These are phyloP conservation scores for Aspergillus latus DNA, from an alignment of 2,329 filamentous ascomycete species.

Conservation along the genomic window DNA sequence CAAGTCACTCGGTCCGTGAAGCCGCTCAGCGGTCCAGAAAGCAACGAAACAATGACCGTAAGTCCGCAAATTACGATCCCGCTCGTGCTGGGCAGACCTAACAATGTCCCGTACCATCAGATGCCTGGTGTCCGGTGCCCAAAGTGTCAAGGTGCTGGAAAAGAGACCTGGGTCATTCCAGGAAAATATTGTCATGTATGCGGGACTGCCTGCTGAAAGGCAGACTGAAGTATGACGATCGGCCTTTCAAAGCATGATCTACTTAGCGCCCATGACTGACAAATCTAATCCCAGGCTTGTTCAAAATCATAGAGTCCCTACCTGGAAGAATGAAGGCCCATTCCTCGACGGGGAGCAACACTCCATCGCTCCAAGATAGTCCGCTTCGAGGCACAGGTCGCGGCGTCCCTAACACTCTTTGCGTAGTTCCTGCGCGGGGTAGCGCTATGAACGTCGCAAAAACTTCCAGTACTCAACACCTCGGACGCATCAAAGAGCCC, in stretches of 20 bases:
- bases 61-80: neutral
- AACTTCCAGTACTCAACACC: neutral
- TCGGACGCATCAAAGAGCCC: neutral
- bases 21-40: neutral
- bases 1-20: neutral
- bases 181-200: slow-evolving; percentile 48
- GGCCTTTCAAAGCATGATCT: neutral
- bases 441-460: neutral
- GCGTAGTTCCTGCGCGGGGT: neutral
- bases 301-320: neutral
- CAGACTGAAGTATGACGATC: too few species aligned
- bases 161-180: slow-evolving; percentile 48
- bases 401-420: neutral
- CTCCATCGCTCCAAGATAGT: neutral
- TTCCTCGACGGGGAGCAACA: neutral
- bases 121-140: slow-evolving; percentile 49
- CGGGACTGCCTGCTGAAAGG: slow-evolving; percentile 30
- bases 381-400: slow-evolving; percentile 1
- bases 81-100: neutral
- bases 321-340: neutral
- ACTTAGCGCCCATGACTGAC: slow-evolving; percentile 1
- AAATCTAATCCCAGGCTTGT: neutral
- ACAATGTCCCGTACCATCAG: slow-evolving; percentile 23
- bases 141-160: slow-evolving; percentile 35
- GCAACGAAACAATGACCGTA: slow-evolving; percentile 15